Evolutionary conservation across 805 yeast species (phyloP).

Genomic region (Danielozyma ontarioensis): DNA sequence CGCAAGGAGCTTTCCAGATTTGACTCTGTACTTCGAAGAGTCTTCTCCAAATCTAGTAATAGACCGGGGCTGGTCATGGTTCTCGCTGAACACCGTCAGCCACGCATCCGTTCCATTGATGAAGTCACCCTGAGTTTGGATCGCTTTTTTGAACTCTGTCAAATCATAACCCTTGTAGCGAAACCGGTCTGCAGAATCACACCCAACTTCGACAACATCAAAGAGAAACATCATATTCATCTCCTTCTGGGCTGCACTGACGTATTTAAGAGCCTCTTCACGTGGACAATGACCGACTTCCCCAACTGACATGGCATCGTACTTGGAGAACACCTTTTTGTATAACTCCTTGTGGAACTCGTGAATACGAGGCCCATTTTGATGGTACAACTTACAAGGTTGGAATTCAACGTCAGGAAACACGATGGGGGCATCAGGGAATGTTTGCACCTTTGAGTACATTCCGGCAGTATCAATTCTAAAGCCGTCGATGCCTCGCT

Average conservation of each 20-base stretch:
- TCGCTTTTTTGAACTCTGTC: conserved; percentile 37
- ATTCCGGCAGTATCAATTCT: conserved; percentile 53
- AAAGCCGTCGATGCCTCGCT: conserved; percentile 55
- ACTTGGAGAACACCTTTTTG: conserved; percentile 34
- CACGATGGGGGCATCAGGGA: conserved; percentile 45
- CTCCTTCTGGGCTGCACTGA: conserved; percentile 32
- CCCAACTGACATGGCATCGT: conserved; percentile 54
- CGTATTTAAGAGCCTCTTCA: conserved; percentile 40
- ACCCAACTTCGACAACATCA: conserved; percentile 33
- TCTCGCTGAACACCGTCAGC: conserved; percentile 15
- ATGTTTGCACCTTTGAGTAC: conserved; percentile 43
- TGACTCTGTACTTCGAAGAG: conserved; percentile 19
- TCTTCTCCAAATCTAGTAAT: conserved; percentile 15
- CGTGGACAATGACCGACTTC: conserved; percentile 44
- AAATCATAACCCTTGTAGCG: conserved; percentile 26
- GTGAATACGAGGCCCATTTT: conserved; percentile 52
- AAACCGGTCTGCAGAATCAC: conserved; percentile 30
- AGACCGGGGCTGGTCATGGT: conserved; percentile 16
- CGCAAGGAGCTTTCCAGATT: conserved; percentile 46
- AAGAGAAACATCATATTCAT: conserved; percentile 34
- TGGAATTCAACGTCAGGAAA: conserved; percentile 39
- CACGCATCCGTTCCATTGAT: conserved; percentile 29
- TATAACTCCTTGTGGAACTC: conserved; percentile 53
- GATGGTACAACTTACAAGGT: conserved; percentile 25
- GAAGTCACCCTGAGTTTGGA: conserved; percentile 29